Conservation (phyloP, 208 protist genomes). For the Leishmania tarentolae region DNA sequence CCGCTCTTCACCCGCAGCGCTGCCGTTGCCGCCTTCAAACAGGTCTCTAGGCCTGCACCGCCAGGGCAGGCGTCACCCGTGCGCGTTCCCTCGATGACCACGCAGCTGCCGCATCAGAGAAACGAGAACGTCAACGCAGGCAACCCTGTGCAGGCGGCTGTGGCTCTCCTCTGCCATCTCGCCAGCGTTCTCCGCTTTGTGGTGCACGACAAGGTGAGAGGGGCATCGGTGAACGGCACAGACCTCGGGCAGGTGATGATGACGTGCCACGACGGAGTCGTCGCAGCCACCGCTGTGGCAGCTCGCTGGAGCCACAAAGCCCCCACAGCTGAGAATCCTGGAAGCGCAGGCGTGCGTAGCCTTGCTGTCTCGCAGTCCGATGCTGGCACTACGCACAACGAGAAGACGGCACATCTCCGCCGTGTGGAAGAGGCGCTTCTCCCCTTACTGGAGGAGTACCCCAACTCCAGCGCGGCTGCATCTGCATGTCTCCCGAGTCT, state of each 20-base stretch:
- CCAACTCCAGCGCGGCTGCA: not conserved
- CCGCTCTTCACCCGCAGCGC: not conserved
- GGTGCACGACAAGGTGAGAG: not conserved
- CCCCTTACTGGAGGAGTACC: constrained; percentile 3
- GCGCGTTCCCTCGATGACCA: too few species aligned
- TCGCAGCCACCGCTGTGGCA: not conserved
- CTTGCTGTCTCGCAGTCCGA: not conserved
- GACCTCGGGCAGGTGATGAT: not conserved
- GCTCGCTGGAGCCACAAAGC: not conserved
- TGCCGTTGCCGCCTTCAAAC: not conserved
- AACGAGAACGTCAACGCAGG: not conserved
- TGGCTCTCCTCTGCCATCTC: constrained; percentile 23
- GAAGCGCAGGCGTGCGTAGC: not conserved
- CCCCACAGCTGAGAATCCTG: not conserved
- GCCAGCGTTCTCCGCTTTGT: constrained; percentile 4
- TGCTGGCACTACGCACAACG: not conserved
- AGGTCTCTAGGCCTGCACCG: not conserved
- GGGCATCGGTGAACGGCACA: not conserved
- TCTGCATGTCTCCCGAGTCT: not conserved
- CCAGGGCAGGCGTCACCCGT: not conserved
- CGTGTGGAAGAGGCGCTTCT: constrained; percentile 2
- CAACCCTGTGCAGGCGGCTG: constrained; percentile 1
- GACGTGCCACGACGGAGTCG: not conserved
- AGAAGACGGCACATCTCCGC: not conserved
- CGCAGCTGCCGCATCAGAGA: not conserved